phyloP scores from a whole-genome alignment of 1,284 basidiomycete genomes.

The Malassezia obtusa region DNA sequence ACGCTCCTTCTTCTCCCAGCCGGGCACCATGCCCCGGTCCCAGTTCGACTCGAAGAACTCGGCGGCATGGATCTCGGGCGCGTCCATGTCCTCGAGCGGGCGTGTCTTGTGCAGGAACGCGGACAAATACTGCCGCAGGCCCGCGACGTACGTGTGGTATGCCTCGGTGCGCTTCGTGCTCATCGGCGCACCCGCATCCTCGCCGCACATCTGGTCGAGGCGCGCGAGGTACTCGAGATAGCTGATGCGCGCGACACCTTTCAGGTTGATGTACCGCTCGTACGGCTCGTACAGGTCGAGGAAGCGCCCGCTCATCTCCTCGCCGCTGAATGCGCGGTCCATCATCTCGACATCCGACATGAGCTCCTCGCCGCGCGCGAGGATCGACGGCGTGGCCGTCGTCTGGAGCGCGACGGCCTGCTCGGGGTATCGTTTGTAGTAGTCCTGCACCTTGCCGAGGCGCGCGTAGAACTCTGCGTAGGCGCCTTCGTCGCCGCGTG shows the following conservation, averaged over 20 bases:
- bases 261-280: constrained; percentile 70
- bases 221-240: constrained; percentile 70
- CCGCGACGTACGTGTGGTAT: constrained; percentile 32
- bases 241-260: constrained; percentile 68
- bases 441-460: constrained; percentile 85
- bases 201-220: constrained; percentile 55
- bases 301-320: constrained; percentile 88
- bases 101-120: constrained; percentile 78
- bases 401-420: constrained; percentile 17
- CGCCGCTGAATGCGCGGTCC: constrained; percentile 55
- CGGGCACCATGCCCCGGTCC: constrained; percentile 64
- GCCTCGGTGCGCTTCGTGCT: constrained; percentile 35
- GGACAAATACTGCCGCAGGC: constrained; percentile 69
- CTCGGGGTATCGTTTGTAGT: constrained; percentile 86
- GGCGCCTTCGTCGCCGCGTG: constrained; percentile 16
- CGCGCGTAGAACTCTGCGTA: constrained; percentile 67
- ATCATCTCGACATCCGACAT: constrained; percentile 24
- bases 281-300: constrained; percentile 85
- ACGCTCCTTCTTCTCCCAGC: constrained; percentile 60
- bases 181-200: constrained; percentile 19
- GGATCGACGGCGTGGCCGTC: constrained; percentile 14
- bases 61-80: constrained; percentile 59
- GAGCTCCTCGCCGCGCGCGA: constrained; percentile 8
- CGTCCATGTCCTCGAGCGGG: constrained; percentile 72
- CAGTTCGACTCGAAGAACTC: constrained; percentile 68